These are phyloP conservation scores for Kickxella alabastrina DNA, from an alignment of 192 early-diverging fungal species.

Conservation along the genomic window DNA sequence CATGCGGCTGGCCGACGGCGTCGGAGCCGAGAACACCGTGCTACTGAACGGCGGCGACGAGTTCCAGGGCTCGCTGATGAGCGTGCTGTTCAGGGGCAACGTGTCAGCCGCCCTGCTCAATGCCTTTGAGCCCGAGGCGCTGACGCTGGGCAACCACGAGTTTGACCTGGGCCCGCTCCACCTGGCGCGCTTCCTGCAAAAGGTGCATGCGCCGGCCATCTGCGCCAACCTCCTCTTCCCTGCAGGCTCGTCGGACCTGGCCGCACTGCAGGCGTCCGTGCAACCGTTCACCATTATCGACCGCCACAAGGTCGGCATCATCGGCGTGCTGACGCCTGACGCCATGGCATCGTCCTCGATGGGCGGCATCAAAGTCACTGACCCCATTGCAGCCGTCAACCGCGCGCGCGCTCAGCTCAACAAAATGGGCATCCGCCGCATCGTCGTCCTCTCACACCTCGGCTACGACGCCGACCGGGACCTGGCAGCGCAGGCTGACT, in stretches of 20 bases:
- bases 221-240: constrained; percentile 64
- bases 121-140: constrained; percentile 58
- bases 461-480: constrained; percentile 66
- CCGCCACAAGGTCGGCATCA: constrained; percentile 64
- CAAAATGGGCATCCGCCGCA: constrained; percentile 60
- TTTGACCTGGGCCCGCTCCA: constrained; percentile 64
- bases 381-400: constrained; percentile 61
- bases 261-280: constrained; percentile 52
- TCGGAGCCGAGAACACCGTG: constrained; percentile 49
- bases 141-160: constrained; percentile 69
- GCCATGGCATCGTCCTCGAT: constrained; percentile 57
- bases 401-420: constrained; percentile 57
- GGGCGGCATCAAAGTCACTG: constrained; percentile 53
- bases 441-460: constrained; percentile 71
- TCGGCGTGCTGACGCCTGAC: constrained; percentile 64
- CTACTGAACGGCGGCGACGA: constrained; percentile 78
- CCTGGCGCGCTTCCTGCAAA: constrained; percentile 54
- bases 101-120: constrained; percentile 61
- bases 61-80: constrained; percentile 62
- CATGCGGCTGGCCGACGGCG: constrained; percentile 37
- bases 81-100: constrained; percentile 63
- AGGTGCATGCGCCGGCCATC: constrained; percentile 62
- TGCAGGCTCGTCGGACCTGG: constrained; percentile 22
- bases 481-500: constrained; percentile 54
- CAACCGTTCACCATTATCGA: constrained; percentile 71